These are phyloP conservation scores for Xylaria sp. DNA, from an alignment of 2,329 filamentous ascomycete species.

Conservation along the genomic window DNA sequence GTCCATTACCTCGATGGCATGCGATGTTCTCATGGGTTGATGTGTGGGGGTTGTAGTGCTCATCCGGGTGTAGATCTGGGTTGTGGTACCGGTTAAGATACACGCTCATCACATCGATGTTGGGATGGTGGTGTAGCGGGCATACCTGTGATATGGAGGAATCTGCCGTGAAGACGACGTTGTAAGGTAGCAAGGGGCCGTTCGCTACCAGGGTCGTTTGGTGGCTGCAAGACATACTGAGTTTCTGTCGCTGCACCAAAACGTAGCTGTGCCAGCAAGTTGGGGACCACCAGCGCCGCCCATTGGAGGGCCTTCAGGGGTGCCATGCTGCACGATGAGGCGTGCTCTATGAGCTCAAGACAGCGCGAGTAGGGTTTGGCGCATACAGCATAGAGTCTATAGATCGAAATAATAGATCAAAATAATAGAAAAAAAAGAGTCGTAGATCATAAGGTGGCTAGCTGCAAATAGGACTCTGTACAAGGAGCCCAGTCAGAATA, in stretches of 20 bases:
- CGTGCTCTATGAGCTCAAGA: conserved; percentile 31
- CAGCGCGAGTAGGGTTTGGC: conserved; percentile 2
- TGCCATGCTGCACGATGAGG: conserved; percentile 39
- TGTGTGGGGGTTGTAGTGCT: conserved; percentile 82
- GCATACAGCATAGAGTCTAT: conserved; percentile 23
- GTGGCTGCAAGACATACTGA: conserved; percentile 46
- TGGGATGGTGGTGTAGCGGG: conserved; percentile 39
- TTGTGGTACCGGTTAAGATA: conserved; percentile 27
- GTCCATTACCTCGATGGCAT: conserved; percentile 82
- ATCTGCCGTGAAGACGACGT: conserved; percentile 73
- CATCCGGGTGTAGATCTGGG: conserved; percentile 90
- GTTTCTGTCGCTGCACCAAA: conserved; percentile 41
- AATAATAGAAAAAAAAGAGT: not conserved
- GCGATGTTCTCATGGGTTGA: conserved; percentile 74
- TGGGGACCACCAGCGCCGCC: conserved; percentile 40
- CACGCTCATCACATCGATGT: conserved; percentile 2
- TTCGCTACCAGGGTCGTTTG: conserved; percentile 34
- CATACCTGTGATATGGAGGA: conserved; percentile 89
- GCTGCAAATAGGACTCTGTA: not conserved
- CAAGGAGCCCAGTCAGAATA: not conserved
- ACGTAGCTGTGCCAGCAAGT: conserved; percentile 44
- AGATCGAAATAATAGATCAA: not conserved
- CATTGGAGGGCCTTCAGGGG: conserved; percentile 38
- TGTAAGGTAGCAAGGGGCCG: conserved; percentile 38
- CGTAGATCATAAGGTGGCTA: not conserved